Percentiles rank a stretch among this genome's conserved stretches.
phyloP scores from a whole-genome alignment of 352 stramenopile genomes.

The Globisporangium sylvaticum region DNA sequence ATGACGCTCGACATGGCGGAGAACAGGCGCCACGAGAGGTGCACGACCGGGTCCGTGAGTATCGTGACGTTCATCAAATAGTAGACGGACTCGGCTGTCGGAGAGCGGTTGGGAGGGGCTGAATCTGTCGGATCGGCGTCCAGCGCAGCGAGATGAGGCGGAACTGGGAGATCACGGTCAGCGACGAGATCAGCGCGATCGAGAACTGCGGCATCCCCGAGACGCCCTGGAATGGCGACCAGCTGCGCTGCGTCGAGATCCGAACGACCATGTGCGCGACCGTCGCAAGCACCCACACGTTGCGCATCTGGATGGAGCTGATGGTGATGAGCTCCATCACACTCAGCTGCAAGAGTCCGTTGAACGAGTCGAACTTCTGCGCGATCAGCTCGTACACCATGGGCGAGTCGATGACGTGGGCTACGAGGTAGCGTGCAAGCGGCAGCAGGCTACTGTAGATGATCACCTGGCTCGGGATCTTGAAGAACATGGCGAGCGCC shows the following conservation, averaged over 20 bases:
- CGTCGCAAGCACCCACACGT: conserved; percentile 16
- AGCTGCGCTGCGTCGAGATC: conserved; percentile 5
- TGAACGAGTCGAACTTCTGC: conserved; percentile 19
- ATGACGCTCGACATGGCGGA: background rate
- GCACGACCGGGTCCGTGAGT: conserved; percentile 23
- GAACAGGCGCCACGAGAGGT: background rate
- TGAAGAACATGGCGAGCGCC: conserved; percentile 8
- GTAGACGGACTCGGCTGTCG: conserved; percentile 2
- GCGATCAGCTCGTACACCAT: conserved; percentile 14
- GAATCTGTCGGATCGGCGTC: background rate
- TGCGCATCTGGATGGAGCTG: conserved; percentile 14
- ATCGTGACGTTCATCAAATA: conserved; percentile 27
- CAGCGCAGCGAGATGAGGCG: conserved; percentile 4
- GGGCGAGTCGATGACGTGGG: conserved; percentile 5
- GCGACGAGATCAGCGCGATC: conserved; percentile 19
- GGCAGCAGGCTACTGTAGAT: conserved; percentile 4
- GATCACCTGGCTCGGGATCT: conserved; percentile 19
- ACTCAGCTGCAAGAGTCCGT: conserved; percentile 19
- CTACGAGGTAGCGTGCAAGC: background rate
- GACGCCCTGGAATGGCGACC: conserved; percentile 18
- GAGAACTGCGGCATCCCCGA: conserved; percentile 22
- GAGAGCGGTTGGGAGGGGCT: background rate
- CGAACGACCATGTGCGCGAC: conserved; percentile 13
- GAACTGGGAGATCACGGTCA: conserved; percentile 16
- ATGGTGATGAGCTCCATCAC: conserved; percentile 15